phyloP scores from a whole-genome alignment of 202 grass and related monocot genomes.

The Zoysia matrella region DNA sequence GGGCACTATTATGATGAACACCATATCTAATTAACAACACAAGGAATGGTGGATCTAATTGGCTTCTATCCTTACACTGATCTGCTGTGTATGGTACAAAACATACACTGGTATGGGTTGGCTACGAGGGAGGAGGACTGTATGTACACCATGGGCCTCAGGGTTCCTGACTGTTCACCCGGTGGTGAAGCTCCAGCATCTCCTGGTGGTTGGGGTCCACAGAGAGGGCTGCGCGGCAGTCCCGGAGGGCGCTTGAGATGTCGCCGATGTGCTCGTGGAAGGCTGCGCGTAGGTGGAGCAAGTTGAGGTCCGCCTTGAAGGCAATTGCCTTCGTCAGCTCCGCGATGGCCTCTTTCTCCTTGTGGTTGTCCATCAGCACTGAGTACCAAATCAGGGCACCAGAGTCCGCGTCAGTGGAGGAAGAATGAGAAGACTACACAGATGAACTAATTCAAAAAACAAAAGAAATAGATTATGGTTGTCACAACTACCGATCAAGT shows the following conservation, averaged over 20 bases:
- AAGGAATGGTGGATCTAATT: slow-evolving; percentile 16
- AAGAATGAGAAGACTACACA: slow-evolving; percentile 11
- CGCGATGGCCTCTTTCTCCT: slow-evolving; percentile 53
- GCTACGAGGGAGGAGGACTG: slow-evolving; percentile 42
- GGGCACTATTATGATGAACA: slow-evolving; percentile 39
- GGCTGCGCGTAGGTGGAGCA: too few species aligned
- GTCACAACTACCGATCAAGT: slow-evolving; percentile 54
- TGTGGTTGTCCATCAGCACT: slow-evolving; percentile 99
- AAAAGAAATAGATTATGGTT: slow-evolving; percentile 41
- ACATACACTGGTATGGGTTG: slow-evolving; percentile 62
- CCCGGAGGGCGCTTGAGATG: too few species aligned
- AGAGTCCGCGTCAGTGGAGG: slow-evolving; percentile 23
- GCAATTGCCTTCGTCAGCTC: too few species aligned
- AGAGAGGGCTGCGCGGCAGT: too few species aligned
- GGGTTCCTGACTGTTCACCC: slow-evolving; percentile 83
- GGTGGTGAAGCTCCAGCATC: too few species aligned
- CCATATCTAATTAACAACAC: slow-evolving; percentile 45
- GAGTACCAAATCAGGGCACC: slow-evolving; percentile 11
- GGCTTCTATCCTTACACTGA: slow-evolving; percentile 40
- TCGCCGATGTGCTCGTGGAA: too few species aligned
- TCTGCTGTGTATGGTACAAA: slow-evolving; percentile 70
- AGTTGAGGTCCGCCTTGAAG: too few species aligned
- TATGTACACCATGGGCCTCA: slow-evolving; percentile 62
- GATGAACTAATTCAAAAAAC: slow-evolving; percentile 45
- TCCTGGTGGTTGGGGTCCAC: too few species aligned